Base-by-base conservation (phyloP, 306 rosid species). In the Lablab purpureus region DNA sequence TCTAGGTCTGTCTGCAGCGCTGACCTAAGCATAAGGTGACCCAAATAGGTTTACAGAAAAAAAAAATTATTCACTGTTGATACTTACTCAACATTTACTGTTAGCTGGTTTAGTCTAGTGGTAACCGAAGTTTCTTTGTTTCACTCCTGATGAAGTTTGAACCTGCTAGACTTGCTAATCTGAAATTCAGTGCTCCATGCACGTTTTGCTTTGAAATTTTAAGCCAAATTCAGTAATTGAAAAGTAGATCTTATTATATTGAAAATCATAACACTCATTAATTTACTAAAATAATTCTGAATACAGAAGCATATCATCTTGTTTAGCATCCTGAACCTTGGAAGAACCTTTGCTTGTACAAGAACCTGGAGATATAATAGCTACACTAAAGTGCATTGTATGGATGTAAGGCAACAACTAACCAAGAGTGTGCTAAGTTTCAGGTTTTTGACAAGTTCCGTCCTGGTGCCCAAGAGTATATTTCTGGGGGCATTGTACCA, bases 381-480 rank as follows among this genome's bases (percentile, higher is more conserved):
- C 79, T 49, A 75, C 58, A 76, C 22, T 59, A 63, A 12, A 49
- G 75, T 80, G 87, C 12, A 68, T 22, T 34, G 51, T 63, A 62
- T 70, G 64, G 49, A 69, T 51, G 67, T 21, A 65, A 74, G 62
- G 59, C 55, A 79, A 75, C 10, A 40, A 60, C 63, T 37, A 49
- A 84, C 23, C 52, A 68, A 50, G 47, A 76, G 46, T 10, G 65
- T 3, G 47, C 40, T 23, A 68, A 58, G 79, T 81, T 76, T 86
- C 81, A 88, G 80, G 90, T 74, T 82, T 91, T 89, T 65, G 97
- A 88, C 86, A 85, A 68, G 83, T 73, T 84, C 65, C 84, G 75
- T 51, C 87, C 81, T 1, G 97, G 87, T 51, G 89, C 88, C 94
- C 94, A 89, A 63, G 94, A 84, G 81, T 88, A 91, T 4, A 87